Conservation (phyloP, 805 yeast genomes). For the Yarrowia yakushimensis region DNA sequence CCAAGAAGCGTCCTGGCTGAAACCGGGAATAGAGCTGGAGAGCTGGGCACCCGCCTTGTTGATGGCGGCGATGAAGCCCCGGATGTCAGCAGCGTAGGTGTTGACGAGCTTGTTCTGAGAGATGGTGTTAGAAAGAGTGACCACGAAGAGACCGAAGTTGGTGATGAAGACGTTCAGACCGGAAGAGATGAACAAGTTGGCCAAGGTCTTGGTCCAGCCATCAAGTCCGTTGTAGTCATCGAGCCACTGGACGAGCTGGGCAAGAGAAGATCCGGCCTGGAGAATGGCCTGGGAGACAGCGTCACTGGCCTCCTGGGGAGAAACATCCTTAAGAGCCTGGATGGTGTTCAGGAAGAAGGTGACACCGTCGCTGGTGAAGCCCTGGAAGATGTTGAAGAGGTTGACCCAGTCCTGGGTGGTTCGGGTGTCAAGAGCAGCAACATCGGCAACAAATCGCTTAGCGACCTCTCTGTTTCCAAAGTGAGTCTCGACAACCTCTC, state of each 20-base stretch:
- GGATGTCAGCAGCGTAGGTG: neutral
- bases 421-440: constrained; percentile 11
- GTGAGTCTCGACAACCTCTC: neutral
- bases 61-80: neutral
- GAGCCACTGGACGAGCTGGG: constrained; percentile 24
- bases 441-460: constrained; percentile 12
- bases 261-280: neutral
- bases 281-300: constrained; percentile 12
- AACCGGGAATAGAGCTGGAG: constrained; percentile 12
- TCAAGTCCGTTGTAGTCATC: constrained; percentile 23
- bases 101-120: constrained; percentile 21
- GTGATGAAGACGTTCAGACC: constrained; percentile 23
- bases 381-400: constrained; percentile 16
- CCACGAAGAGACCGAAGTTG: constrained; percentile 20
- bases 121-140: neutral
- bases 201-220: constrained; percentile 23
- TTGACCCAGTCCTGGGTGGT: constrained; percentile 17
- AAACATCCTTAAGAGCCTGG: constrained; percentile 10
- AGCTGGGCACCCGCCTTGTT: neutral
- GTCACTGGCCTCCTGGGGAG: neutral
- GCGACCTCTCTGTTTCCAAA: constrained; percentile 5
- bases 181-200: constrained; percentile 1
- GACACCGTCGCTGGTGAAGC: constrained; percentile 17
- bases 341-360: constrained; percentile 17
- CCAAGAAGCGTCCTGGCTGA: constrained; percentile 3